phyloP scores from a whole-genome alignment of 2,329 filamentous ascomycete species.

The Neurospora sp. region DNA sequence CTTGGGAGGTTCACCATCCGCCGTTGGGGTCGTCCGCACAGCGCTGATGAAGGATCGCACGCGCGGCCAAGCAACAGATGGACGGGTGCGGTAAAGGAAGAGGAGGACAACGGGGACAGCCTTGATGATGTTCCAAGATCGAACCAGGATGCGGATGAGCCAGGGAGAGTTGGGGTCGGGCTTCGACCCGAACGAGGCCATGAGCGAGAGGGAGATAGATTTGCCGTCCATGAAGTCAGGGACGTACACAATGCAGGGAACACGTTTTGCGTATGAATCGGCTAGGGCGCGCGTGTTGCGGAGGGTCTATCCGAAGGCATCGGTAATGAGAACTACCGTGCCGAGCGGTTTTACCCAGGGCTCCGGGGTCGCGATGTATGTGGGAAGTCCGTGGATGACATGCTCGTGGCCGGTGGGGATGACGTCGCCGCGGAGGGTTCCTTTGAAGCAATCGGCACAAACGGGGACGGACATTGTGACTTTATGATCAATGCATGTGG shows the following conservation, averaged over 20 bases:
- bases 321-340: slow-evolving; percentile 37
- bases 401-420: slow-evolving; percentile 28
- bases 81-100: slow-evolving; percentile 7
- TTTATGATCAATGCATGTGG: background rate
- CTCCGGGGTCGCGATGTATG: slow-evolving; percentile 31
- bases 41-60: slow-evolving; percentile 27
- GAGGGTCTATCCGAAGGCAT: slow-evolving; percentile 41
- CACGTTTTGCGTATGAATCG: slow-evolving; percentile 36
- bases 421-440: slow-evolving; percentile 27
- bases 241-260: slow-evolving; percentile 34
- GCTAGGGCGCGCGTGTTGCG: slow-evolving; percentile 37
- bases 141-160: background rate
- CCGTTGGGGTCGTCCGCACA: slow-evolving; percentile 13
- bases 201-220: slow-evolving; percentile 1
- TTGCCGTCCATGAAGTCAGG: slow-evolving; percentile 40
- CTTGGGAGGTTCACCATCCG: slow-evolving; percentile 21
- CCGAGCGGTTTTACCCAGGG: slow-evolving; percentile 24
- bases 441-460: slow-evolving; percentile 24
- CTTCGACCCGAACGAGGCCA: slow-evolving; percentile 1
- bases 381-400: slow-evolving; percentile 31
- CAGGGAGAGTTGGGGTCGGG: background rate
- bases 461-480: background rate
- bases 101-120: slow-evolving; percentile 1
- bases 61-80: slow-evolving; percentile 17
- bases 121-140: background rate